These are phyloP conservation scores for Plectosphaerella cucumerina DNA, from an alignment of 2,329 filamentous ascomycete species.

Conservation along the genomic window DNA sequence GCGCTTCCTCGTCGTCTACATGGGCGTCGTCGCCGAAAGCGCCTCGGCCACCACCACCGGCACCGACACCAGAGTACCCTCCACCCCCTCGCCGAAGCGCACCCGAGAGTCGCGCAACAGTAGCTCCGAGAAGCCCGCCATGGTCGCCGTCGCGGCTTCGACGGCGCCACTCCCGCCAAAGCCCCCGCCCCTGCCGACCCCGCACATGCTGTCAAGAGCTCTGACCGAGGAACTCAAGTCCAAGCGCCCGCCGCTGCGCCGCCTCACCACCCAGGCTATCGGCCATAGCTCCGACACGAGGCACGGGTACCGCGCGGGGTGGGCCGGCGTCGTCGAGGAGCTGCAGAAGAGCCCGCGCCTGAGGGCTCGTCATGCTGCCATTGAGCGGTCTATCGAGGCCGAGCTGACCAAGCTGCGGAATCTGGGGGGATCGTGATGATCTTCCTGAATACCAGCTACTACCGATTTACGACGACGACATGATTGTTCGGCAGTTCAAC, in stretches of 20 bases:
- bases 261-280: slow-evolving; percentile 50
- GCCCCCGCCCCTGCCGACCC: slow-evolving; percentile 20
- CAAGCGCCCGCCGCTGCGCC: slow-evolving; percentile 45
- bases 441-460: background rate
- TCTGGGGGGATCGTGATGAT: background rate
- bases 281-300: slow-evolving; percentile 46
- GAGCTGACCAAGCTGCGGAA: slow-evolving; percentile 3
- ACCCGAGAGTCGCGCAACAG: slow-evolving; percentile 10
- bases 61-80: slow-evolving; percentile 1
- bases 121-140: background rate
- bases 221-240: slow-evolving; percentile 36
- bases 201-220: slow-evolving; percentile 29
- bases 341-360: slow-evolving; percentile 57
- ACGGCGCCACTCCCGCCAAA: slow-evolving; percentile 21
- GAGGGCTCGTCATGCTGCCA: slow-evolving; percentile 58
- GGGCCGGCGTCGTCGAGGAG: slow-evolving; percentile 61
- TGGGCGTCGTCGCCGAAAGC: slow-evolving; percentile 50
- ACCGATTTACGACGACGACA: background rate
- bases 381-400: slow-evolving; percentile 50
- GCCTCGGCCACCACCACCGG: slow-evolving; percentile 26
- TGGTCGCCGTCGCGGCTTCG: slow-evolving; percentile 6
- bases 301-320: slow-evolving; percentile 47
- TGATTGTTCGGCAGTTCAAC: background rate
- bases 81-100: slow-evolving; percentile 10
- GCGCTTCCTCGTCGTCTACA: slow-evolving; percentile 61